A percentile compares a stretch with the other conserved stretches of the same genome.
Evolutionary conservation across 73 alveolate genomes (phyloP).

Genomic region (Paramecium caudatum): DNA sequence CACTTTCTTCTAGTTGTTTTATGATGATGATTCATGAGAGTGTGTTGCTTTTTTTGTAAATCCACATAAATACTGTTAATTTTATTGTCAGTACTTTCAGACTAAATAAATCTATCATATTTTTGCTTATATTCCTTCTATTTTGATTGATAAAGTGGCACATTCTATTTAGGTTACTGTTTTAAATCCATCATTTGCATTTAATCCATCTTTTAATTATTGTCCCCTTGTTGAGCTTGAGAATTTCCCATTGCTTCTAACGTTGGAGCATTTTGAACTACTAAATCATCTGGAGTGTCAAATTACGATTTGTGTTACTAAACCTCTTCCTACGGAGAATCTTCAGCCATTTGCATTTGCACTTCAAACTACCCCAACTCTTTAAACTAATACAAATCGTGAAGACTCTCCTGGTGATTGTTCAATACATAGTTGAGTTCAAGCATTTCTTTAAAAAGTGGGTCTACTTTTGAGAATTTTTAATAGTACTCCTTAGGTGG

Average conservation of each 20-base stretch:
- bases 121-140: conserved; percentile 66
- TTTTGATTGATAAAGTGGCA: conserved; percentile 49
- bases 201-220: too few species aligned
- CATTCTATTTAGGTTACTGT: not conserved
- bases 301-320: not conserved
- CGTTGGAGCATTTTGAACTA: too few species aligned
- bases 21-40: conserved; percentile 24
- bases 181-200: too few species aligned
- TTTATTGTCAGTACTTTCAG: conserved; percentile 56
- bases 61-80: conserved; percentile 34
- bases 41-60: not conserved
- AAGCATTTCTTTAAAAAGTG: conserved; percentile 74
- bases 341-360: not conserved
- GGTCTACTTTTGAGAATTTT: conserved; percentile 72
- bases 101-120: conserved; percentile 39
- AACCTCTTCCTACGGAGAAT: conserved; percentile 6
- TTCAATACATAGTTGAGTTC: conserved; percentile 71
- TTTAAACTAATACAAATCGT: conserved; percentile 40
- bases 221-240: too few species aligned
- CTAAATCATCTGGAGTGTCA: not conserved
- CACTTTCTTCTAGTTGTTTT: conserved; percentile 32
- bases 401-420: conserved; percentile 71
- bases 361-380: conserved; percentile 36
- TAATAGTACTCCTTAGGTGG: conserved; percentile 76
- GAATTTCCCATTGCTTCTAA: too few species aligned